These are phyloP conservation scores for Tremella fuciformis DNA, from an alignment of 768 basidiomycete genomes.

Conservation along the genomic window DNA sequence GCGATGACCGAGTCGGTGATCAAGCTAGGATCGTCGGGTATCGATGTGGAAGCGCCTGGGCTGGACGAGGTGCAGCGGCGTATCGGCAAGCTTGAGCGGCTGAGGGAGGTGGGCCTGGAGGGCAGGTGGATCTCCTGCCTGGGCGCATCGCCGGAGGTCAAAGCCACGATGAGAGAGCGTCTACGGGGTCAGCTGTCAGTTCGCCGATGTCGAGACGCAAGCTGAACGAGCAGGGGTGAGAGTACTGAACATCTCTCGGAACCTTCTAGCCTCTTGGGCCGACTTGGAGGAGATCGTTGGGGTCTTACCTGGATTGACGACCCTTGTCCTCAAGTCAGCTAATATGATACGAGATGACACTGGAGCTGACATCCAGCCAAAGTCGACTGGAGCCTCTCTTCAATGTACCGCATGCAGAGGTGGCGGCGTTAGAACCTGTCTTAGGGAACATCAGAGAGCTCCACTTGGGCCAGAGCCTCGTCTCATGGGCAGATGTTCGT, in stretches of 20 bases:
- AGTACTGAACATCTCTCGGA: conserved; percentile 77
- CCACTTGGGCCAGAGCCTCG: conserved; percentile 27
- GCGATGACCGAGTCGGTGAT: conserved; percentile 52
- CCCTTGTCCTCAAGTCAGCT: conserved; percentile 75
- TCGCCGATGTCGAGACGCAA: background rate
- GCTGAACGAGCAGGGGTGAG: conserved; percentile 60
- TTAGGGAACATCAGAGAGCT: conserved; percentile 27
- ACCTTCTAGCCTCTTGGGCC: conserved; percentile 70
- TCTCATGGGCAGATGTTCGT: conserved; percentile 43
- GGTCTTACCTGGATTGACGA: conserved; percentile 64
- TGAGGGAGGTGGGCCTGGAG: conserved; percentile 80
- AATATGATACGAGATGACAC: background rate
- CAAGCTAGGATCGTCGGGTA: conserved; percentile 75
- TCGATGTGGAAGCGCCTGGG: conserved; percentile 80
- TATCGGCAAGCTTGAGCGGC: conserved; percentile 63
- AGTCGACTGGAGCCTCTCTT: conserved; percentile 12
- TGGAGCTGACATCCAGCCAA: conserved; percentile 13
- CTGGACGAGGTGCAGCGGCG: conserved; percentile 74
- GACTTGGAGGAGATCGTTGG: conserved; percentile 62
- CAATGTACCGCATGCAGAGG: no score
- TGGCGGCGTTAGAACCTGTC: background rate
- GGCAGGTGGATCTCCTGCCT: conserved; percentile 58
- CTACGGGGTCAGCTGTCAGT: conserved; percentile 20
- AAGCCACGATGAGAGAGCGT: conserved; percentile 10
- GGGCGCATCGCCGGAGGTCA: conserved; percentile 51